These are phyloP conservation scores for Galerina sulciceps DNA, from an alignment of 768 basidiomycete genomes.

Conservation along the genomic window DNA sequence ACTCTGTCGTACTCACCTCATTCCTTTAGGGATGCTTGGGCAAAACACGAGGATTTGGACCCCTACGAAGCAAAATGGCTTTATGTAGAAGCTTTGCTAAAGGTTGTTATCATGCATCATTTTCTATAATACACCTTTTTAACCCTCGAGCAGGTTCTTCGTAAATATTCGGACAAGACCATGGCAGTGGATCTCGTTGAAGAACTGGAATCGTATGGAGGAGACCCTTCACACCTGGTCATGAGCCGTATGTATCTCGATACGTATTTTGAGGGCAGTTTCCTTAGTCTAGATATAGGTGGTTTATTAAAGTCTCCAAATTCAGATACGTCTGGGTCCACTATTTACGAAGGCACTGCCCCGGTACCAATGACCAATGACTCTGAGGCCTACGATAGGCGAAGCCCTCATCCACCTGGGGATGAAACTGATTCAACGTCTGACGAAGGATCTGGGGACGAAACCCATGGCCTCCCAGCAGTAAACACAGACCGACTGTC, in stretches of 20 bases:
- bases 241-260: constrained; percentile 57
- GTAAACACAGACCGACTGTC: constrained; percentile 24
- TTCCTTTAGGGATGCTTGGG: constrained; percentile 85
- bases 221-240: constrained; percentile 65
- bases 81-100: constrained; percentile 87
- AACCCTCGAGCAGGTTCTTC: constrained; percentile 60
- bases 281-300: constrained; percentile 29
- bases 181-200: constrained; percentile 73
- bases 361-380: constrained; percentile 8
- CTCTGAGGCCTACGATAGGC: constrained; percentile 7
- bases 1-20: not conserved
- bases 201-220: constrained; percentile 79
- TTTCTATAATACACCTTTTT: not conserved
- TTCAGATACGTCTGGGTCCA: constrained; percentile 71
- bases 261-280: not conserved
- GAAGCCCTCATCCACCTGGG: constrained; percentile 16
- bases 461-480: constrained; percentile 45
- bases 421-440: constrained; percentile 39
- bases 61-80: constrained; percentile 82
- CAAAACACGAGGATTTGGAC: constrained; percentile 85
- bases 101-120: constrained; percentile 50
- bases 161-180: constrained; percentile 85
- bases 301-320: constrained; percentile 51
- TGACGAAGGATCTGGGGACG: constrained; percentile 57
- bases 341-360: constrained; percentile 49